Conservation (phyloP, 495 filamentous ascomycete genomes). For the Penicillium fimorum region DNA sequence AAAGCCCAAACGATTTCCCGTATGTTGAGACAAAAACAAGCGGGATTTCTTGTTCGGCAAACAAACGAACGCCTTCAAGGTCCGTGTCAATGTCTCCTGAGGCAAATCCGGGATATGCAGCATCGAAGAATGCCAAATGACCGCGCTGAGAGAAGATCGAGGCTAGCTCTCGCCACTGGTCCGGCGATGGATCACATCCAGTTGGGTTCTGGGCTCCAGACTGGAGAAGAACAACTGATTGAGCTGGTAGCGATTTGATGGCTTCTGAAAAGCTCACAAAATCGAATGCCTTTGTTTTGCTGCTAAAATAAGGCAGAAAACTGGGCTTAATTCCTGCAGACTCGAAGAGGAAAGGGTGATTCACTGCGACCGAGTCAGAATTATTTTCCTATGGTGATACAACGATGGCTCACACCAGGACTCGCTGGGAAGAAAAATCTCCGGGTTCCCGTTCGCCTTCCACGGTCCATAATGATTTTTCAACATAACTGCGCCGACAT, state of each 20-base stretch:
- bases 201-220: constrained; percentile 21
- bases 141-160: constrained; percentile 13
- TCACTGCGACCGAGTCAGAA: constrained; percentile 2
- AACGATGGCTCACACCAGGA: constrained; percentile 10
- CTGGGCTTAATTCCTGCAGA: constrained; percentile 15
- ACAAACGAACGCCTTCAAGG: constrained; percentile 13
- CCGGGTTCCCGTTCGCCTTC: constrained; percentile 8
- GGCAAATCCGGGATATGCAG: constrained; percentile 19
- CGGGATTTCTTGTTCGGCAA: constrained; percentile 15
- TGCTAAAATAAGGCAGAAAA: constrained; percentile 15
- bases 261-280: constrained; percentile 9
- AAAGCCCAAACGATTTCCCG: constrained; percentile 21
- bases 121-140: constrained; percentile 23
- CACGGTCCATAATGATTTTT: constrained; percentile 17
- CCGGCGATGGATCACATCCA: constrained; percentile 16
- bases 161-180: constrained; percentile 16
- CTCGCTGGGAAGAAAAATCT: constrained; percentile 18
- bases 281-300: constrained; percentile 17
- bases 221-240: constrained; percentile 20
- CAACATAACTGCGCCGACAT: constrained; percentile 14
- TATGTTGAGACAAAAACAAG: constrained; percentile 19
- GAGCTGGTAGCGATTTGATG: constrained; percentile 12
- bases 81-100: constrained; percentile 19
- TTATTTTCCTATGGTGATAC: background rate
- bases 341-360: constrained; percentile 14